Evolutionary conservation across 1,139 yeast genomes (phyloP).

Genomic region (Candida sp.): DNA sequence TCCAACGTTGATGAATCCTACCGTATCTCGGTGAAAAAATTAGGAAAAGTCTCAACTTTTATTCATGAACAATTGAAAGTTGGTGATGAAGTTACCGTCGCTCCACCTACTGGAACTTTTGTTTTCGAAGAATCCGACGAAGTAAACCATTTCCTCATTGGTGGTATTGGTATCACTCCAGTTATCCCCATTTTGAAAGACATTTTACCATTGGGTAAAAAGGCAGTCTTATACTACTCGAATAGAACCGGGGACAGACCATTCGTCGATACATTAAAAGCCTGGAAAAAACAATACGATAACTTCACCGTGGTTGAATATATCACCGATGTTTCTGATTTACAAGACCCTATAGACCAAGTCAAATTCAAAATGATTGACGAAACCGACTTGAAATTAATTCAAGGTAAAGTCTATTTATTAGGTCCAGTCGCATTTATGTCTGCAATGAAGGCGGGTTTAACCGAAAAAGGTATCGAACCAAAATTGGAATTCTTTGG

Average conservation of each 20-base stretch:
- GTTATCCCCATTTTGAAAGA: constrained; percentile 47
- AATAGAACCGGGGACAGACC: constrained; percentile 24
- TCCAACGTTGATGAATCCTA: constrained; percentile 35
- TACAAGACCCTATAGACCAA: constrained; percentile 8
- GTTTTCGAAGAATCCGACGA: constrained; percentile 26
- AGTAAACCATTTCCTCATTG: constrained; percentile 45
- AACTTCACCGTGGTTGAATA: constrained; percentile 19
- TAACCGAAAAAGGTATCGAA: constrained; percentile 8
- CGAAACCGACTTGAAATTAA: constrained; percentile 12
- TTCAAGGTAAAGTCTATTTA: constrained; percentile 21
- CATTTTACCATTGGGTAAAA: constrained; percentile 23
- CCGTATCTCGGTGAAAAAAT: constrained; percentile 50
- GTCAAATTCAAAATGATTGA: constrained; percentile 8
- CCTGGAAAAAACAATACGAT: constrained; percentile 13
- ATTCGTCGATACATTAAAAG: constrained; percentile 20
- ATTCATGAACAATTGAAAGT: constrained; percentile 47
- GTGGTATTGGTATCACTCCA: constrained; percentile 74
- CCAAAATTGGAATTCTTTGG: constrained; percentile 14
- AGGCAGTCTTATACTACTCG: constrained; percentile 27
- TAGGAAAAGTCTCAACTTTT: constrained; percentile 51
- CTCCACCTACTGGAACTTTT: constrained; percentile 63
- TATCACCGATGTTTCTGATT: constrained; percentile 11
- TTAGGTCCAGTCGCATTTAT: constrained; percentile 36
- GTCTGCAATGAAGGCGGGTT: constrained; percentile 19
- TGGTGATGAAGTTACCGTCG: constrained; percentile 48